Base-by-base conservation (phyloP, 306 rosid species). In the Quercus suber region DNA sequence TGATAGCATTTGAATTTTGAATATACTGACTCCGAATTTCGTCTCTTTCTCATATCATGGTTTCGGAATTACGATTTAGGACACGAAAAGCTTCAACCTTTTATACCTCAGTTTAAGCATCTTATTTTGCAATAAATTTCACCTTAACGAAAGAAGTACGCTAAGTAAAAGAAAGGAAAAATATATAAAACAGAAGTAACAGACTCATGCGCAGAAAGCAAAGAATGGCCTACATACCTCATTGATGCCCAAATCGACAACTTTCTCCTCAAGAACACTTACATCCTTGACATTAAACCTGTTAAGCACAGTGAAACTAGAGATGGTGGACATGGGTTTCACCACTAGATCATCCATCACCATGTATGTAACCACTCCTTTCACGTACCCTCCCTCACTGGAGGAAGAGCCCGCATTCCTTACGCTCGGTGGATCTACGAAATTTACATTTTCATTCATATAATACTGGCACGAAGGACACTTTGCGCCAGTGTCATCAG, bases 271-370 rank as follows among this genome's bases (percentile, higher is more conserved):
- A 28, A 86, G 75, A 1, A 28, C 31, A 3, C 53, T 67, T 1
- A 80, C 12, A 4, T 82, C 80, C 68, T 28, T 71, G 13, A 83
- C 72, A 31, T 75, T 71, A 14, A 81, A 73, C 75, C 30, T 52
- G 18, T 78, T 86, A 0, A 86, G 60, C 61, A 80, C 2, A 0
- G 81, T 1, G 6, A 81, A 43, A 6, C 65, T 21, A 0, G 82
- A 70, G 1, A 78, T 71, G 5, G 81, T 63, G 1, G 89, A 83
- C 73, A 78, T 67, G 0, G 90, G 85, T 25, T 64, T 71, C 30
- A 83, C 87, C 17, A 12, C 82, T 4, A 86, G 52, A 33, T 83
- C 75, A 71, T 86, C 87, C 82, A 73, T 80, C 6, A 86, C 73
- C 87, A 86, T 83, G 68, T 82, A 86, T 0, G 84, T 86, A 1